phyloP scores from a whole-genome alignment of 2,329 filamentous ascomycete genomes.

The Huntiella moniliformis region DNA sequence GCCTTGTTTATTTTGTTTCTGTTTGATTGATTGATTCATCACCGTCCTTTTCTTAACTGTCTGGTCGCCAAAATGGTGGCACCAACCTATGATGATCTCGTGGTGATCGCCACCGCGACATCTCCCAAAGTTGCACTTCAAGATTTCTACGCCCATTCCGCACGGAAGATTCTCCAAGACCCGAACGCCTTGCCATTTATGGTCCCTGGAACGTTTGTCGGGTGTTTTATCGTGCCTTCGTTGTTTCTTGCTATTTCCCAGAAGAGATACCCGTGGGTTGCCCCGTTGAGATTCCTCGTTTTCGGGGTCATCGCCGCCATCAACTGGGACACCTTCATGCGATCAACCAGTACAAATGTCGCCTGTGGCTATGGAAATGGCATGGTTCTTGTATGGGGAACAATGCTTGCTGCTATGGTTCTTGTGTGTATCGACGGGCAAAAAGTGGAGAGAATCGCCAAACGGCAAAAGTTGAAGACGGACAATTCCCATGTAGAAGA shows the following conservation, averaged over 20 bases:
- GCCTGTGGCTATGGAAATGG: constrained; percentile 32
- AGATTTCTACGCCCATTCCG: constrained; percentile 20
- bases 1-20: not conserved
- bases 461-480: constrained; percentile 16
- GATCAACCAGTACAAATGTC: constrained; percentile 31
- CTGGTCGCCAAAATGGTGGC: not conserved
- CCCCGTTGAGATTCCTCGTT: constrained; percentile 28
- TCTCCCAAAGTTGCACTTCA: constrained; percentile 13
- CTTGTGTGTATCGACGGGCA: constrained; percentile 37
- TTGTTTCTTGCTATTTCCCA: constrained; percentile 40
- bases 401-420: constrained; percentile 28
- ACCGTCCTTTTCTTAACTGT: too few relatives aligned
- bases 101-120: constrained; percentile 3
- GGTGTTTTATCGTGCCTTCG: constrained; percentile 28
- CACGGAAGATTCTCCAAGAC: constrained; percentile 20
- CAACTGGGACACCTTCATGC: constrained; percentile 24
- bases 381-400: constrained; percentile 30
- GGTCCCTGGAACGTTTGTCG: constrained; percentile 31
- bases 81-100: constrained; percentile 3
- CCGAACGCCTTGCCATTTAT: constrained; percentile 29
- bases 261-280: constrained; percentile 23
- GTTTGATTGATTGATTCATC: not conserved
- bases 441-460: constrained; percentile 32
- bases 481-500: constrained; percentile 13
- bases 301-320: constrained; percentile 25